Conservation (phyloP, 768 basidiomycete genomes). For the Aureoboletus auriporus region DNA sequence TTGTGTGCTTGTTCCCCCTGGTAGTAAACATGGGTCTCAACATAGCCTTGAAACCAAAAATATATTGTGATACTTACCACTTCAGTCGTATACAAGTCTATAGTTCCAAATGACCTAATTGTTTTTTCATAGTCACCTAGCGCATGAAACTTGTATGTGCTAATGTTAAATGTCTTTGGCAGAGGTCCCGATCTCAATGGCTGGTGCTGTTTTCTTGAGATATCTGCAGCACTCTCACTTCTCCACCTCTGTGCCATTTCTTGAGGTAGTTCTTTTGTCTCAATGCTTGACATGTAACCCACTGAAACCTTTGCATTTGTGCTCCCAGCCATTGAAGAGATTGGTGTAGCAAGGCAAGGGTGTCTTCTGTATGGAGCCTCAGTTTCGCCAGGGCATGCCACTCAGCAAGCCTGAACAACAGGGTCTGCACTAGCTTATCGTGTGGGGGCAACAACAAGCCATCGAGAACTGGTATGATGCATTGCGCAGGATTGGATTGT, state of each 20-base stretch:
- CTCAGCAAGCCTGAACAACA: not conserved
- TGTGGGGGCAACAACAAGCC: not conserved
- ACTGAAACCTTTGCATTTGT: not conserved
- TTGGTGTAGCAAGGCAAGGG: not conserved
- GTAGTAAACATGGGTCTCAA: not conserved
- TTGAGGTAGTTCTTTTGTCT: not conserved
- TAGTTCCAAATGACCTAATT: constrained; percentile 21
- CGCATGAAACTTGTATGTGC: constrained; percentile 28
- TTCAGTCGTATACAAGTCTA: constrained; percentile 23
- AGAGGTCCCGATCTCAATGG: not conserved
- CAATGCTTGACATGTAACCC: not conserved
- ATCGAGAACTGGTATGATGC: not conserved
- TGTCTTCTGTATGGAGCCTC: not conserved
- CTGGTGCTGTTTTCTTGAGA: not conserved
- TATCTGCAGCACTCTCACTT: not conserved
- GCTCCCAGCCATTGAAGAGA: not conserved
- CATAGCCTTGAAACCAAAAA: not conserved
- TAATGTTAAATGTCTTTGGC: constrained; percentile 19
- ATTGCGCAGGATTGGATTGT: not conserved
- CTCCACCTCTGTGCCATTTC: not conserved
- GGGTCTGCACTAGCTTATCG: not conserved
- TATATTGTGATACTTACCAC: constrained; percentile 9
- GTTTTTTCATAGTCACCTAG: constrained; percentile 18
- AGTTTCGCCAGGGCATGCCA: constrained; percentile 3
- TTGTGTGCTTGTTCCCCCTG: constrained; percentile 33